Evolutionary conservation across 1,284 basidiomycete species (phyloP), one percentile per base, ranked within the genome.

Genomic region (Spongiforma sp.): DNA sequence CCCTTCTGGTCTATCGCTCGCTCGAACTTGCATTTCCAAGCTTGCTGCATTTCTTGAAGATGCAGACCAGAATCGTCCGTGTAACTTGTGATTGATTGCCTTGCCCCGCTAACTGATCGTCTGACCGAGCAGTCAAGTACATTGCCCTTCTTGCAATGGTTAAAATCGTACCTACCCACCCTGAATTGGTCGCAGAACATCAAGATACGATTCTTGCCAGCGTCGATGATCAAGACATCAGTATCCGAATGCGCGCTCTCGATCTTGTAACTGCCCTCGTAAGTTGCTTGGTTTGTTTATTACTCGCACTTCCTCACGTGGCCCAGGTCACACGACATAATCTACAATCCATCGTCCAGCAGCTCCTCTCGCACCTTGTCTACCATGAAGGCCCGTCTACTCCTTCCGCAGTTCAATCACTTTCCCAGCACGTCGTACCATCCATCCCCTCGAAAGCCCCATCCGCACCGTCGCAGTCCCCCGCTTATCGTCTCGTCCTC

Each of bases 251-350:
- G 89, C 85, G 96, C 56, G 96, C 97, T 1, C 85, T 99, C 26
- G 97, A 99, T 74, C 85, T 99, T 5, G 87, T 98, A 28, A 92
- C 94, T 48, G 94, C 94, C 2, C 97, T 99, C 91, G 96, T 95
- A 72, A 70, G 85, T 63, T 39, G 52, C 63, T 60, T 59, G 37
- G 6, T 43, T 53, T 41, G 17, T 26, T 5, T n/a, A 17, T 53
- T 24, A 36, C 4, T 15, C 7, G 15, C 6, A 32, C 37, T 24
- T 53, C 26, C 62, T 65, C 59, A 69, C n/a, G 57, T 63, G 34
- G 50, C 57, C 24, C 71, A 97, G 94, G 91, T 92, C 53, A 91
- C 93, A 66, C 85, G 84, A 63, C 82, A 88, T 64, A 99, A 95
- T 75, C 82, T 98, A 6, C 95, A 95, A 75, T 90, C 91, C 2